phyloP scores from a whole-genome alignment of 2,329 filamentous ascomycete genomes.

The Diaporthe citrichinensis region DNA sequence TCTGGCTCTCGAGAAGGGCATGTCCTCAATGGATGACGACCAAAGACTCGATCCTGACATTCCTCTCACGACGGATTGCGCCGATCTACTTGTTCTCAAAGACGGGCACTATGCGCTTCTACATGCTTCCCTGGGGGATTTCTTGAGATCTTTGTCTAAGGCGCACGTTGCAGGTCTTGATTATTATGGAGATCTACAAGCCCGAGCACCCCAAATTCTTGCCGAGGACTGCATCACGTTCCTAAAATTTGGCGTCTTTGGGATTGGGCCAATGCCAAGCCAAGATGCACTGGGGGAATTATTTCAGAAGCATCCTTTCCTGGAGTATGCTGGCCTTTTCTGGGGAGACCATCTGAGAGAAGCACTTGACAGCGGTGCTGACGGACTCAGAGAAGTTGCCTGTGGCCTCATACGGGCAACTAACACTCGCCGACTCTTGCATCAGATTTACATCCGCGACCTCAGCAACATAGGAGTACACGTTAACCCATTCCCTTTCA shows the following conservation, averaged over 20 bases:
- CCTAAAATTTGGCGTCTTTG: not conserved
- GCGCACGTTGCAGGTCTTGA: not conserved
- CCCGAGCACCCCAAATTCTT: not conserved
- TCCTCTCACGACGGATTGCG: slow-evolving; percentile 17
- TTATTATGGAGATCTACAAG: not conserved
- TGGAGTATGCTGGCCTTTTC: not conserved
- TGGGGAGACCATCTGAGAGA: slow-evolving; percentile 2
- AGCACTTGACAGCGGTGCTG: not conserved
- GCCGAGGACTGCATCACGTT: not conserved
- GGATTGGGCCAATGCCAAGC: not conserved
- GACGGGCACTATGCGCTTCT: slow-evolving; percentile 21
- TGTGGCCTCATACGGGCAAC: not conserved
- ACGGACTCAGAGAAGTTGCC: not conserved
- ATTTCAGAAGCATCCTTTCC: not conserved
- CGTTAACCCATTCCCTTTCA: not conserved
- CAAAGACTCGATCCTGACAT: not conserved
- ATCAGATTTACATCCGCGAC: not conserved
- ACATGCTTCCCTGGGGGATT: slow-evolving; percentile 23
- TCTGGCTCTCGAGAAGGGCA: slow-evolving; percentile 4
- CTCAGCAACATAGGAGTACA: not conserved
- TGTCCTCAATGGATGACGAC: slow-evolving; percentile 12
- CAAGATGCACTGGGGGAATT: not conserved
- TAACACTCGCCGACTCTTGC: not conserved
- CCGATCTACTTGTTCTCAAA: slow-evolving; percentile 19
- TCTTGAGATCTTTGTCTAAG: not conserved